Evolutionary conservation across 2,329 filamentous ascomycete species (phyloP), one percentile per base, ranked within the genome.

Genomic region (Colletotrichum cordylinicola): DNA sequence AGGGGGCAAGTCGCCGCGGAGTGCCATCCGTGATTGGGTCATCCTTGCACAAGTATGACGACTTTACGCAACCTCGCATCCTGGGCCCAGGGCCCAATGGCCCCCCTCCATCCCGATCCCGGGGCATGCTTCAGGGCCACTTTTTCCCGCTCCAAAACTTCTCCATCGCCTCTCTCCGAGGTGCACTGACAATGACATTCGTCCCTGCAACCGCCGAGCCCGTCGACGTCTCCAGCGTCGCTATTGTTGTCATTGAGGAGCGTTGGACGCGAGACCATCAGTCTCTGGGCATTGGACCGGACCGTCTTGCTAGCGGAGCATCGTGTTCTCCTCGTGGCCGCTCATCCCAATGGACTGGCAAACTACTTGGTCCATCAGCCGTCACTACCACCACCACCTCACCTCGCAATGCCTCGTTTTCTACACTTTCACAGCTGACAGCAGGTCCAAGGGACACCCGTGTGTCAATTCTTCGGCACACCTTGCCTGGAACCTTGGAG

Each of bases 11-110:
- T 3, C 24, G 48, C 16, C 67, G 67, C 35, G 61, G 35, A 60
- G 64, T 37, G 70, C 13, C 29, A 68, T 74, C 65, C 74, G 70
- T 66, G 65, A 69, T 76, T 76, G 74, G 74, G 29, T 69, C 64
- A 76, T 76, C 74, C 70, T 33, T 76, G 74, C 48, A 52, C 43
- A 52, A 21, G 70, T 76, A 76, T 76, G 74, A 76, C 74, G 74
- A 73, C 56, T 72, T 68, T 37, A 13, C 29, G 43, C 8, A 64
- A 75, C 70, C 33, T 75, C 21, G 29, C 29, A 18, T 56, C 6
- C 65, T 60, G 24, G 27, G 24, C 60, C 55, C 52, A 52, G 43
- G 35, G 24, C 60, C 55, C 52, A 52, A n/a, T 52, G 12, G 10
- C 18, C 43, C n/a, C 43, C 43, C 43, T 52, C 43, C 16, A 58